Evolutionary conservation across 257 asterid genomes (phyloP), one percentile per base, ranked within the genome.

Genomic region (Mentha longifolia): DNA sequence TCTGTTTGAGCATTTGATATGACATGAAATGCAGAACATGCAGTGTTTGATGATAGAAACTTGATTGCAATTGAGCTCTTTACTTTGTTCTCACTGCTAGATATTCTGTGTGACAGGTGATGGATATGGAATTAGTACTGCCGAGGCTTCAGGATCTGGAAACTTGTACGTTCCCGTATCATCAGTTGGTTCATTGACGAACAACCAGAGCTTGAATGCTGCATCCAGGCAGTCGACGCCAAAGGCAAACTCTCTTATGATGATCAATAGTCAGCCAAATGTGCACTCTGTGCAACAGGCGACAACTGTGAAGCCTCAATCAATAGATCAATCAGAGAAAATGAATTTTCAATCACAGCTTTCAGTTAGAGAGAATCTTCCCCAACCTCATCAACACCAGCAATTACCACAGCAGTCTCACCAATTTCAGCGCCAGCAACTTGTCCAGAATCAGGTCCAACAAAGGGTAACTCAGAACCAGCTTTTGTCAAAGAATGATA

Each of bases 391-490:
- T 77, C 84, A 82, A 65, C 87, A 79, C 35, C 87, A 80, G 33
- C 90, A 84, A 68, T 74, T 82, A 58, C 92, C 78, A 57, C 89
- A 79, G 68, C 85, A 83, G 14, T 55, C 96, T 68, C 86, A 77
- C 73, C 97, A 87, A 77, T 88, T 85, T 76, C 92, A 84, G 73
- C 84, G 77, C 66, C 85, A 80, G 73, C 95, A 88, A 72, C 78
- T 78, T 81, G 82, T 72, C 66, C 97, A 87, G 68, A 84, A 80
- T 80, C 92, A 76, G 72, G 78, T 71, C 80, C 95, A 82, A 73
- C 98, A 85, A 71, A 85, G 83, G 65, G 90, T 81, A 78, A 61
- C 25, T 80, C 95, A 87, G 67, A 91, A 84, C 81, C 97, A 86
- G 79, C 72, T 76, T 64, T 77, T 78, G 74, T 47, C 72, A 41